phyloP scores from a whole-genome alignment of 2,329 filamentous ascomycete genomes.

The Sclerotinia trifoliorum region DNA sequence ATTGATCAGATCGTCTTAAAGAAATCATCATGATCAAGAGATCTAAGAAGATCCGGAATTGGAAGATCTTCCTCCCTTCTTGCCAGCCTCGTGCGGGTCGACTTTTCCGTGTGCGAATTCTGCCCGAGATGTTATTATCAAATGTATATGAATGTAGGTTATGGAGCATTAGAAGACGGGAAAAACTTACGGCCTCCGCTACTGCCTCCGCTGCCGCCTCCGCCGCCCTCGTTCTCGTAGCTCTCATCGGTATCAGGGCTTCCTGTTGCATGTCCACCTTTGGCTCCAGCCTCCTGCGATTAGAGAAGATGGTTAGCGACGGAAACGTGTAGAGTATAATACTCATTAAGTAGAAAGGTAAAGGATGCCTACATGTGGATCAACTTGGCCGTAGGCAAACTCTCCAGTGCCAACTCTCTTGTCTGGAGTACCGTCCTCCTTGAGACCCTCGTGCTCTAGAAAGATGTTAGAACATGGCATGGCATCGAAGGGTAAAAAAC shows the following conservation, averaged over 20 bases:
- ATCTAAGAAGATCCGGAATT: constrained; percentile 22
- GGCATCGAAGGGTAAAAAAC: background rate
- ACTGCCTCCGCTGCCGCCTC: background rate
- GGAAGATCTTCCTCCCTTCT: constrained; percentile 40
- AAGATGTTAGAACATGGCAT: background rate
- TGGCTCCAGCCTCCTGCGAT: background rate
- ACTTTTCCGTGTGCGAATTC: constrained; percentile 46
- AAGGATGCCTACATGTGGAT: constrained; percentile 2
- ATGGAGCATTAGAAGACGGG: background rate
- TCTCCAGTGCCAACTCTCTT: constrained; percentile 44
- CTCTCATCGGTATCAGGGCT: background rate
- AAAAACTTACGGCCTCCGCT: constrained; percentile 3
- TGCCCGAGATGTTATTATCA: constrained; percentile 3
- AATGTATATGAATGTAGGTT: background rate
- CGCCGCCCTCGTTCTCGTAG: background rate
- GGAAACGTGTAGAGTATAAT: background rate
- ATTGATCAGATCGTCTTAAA: background rate
- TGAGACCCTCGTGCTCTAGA: constrained; percentile 45
- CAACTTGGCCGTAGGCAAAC: constrained; percentile 12
- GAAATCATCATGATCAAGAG: background rate
- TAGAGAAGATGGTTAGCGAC: background rate
- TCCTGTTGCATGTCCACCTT: background rate
- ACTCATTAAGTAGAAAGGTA: constrained; percentile 12
- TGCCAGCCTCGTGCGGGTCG: constrained; percentile 44
- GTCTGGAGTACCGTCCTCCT: constrained; percentile 45